A percentile compares a stretch with the other conserved stretches of the same genome.
These are phyloP conservation scores for Erysimum cheiri DNA, from an alignment of 441 rosid genomes.

Conservation along the genomic window DNA sequence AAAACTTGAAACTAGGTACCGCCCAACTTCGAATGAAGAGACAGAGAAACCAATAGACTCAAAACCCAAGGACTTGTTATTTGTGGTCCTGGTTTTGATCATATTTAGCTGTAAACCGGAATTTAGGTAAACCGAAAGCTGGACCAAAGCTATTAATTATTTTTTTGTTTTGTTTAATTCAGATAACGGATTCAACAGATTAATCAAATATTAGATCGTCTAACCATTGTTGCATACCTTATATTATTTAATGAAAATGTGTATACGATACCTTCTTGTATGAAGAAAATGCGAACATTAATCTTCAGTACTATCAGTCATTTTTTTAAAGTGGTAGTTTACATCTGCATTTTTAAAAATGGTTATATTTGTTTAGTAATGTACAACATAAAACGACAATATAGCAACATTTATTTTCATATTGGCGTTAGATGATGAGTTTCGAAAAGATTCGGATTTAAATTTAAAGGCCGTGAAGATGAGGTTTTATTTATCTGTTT, in stretches of 20 bases:
- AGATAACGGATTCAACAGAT: slow-evolving; percentile 17
- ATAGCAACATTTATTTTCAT: background rate
- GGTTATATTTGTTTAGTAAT: background rate
- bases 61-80: slow-evolving; percentile 23
- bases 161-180: background rate
- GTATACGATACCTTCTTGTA: background rate
- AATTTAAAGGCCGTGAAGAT: background rate
- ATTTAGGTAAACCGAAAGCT: slow-evolving; percentile 29
- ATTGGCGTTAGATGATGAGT: background rate
- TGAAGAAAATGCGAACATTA: background rate
- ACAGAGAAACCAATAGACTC: slow-evolving; percentile 22
- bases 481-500: background rate
- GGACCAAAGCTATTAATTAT: slow-evolving; percentile 33
- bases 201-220: background rate
- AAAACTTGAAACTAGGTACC: slow-evolving; percentile 37
- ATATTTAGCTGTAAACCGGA: slow-evolving; percentile 37
- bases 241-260: background rate
- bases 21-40: slow-evolving; percentile 43
- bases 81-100: slow-evolving; percentile 26
- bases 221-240: slow-evolving; percentile 3
- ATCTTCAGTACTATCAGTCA: background rate
- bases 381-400: background rate
- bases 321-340: too few relatives aligned
- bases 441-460: background rate
- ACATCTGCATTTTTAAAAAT: background rate